These are phyloP conservation scores for Marsdenia floribunda DNA, from an alignment of 257 asterid genomes.

Conservation along the genomic window DNA sequence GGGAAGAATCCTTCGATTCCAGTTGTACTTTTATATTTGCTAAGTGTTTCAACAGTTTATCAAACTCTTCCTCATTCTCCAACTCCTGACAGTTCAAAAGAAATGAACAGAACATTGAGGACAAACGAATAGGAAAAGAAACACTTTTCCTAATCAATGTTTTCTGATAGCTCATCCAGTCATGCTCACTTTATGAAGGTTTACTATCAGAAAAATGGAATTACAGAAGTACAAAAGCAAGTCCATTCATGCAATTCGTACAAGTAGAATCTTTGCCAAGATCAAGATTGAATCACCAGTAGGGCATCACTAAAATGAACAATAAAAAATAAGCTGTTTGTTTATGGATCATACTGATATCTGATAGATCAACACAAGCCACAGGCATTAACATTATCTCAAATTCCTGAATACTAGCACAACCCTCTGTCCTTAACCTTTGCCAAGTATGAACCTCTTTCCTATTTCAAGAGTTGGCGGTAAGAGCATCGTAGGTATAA, in stretches of 20 bases:
- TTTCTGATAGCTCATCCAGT: not conserved
- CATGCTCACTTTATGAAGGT: not conserved
- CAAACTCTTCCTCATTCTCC: conserved; percentile 29
- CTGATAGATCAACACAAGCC: not conserved
- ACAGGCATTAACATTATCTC: not conserved
- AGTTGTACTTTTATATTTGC: conserved; percentile 38
- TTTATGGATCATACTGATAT: not conserved
- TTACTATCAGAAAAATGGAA: not conserved
- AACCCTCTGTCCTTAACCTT: not conserved
- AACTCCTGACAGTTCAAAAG: conserved; percentile 21
- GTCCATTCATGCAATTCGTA: no score
- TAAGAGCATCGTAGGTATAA: not conserved
- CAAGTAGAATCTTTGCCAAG: not conserved
- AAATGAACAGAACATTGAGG: not conserved
- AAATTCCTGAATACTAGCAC: not conserved
- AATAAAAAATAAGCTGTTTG: not conserved
- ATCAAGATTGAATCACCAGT: not conserved
- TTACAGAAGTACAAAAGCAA: not conserved
- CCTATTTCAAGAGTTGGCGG: not conserved
- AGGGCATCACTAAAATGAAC: not conserved
- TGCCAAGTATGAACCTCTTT: not conserved
- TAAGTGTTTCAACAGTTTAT: conserved; percentile 37
- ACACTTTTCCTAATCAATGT: not conserved
- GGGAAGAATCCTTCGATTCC: conserved; percentile 51
- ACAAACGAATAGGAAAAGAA: not conserved